Evolutionary conservation across 129 eudicot species (phyloP).

Genomic region (Lactuca sativa): DNA sequence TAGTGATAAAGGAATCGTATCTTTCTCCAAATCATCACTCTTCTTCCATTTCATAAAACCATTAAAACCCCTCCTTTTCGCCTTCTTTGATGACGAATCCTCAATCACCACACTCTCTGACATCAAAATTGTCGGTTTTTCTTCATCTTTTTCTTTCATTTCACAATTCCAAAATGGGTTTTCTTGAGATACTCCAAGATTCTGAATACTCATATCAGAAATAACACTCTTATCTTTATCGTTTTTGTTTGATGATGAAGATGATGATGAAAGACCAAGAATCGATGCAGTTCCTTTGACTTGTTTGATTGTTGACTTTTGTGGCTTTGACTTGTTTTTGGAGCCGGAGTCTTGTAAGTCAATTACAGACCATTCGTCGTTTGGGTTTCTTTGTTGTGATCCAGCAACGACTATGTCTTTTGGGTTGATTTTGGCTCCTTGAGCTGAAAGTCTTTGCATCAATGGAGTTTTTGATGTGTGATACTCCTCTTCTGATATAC

Average conservation of each 20-base stretch:
- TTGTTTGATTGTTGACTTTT: constrained; percentile 52
- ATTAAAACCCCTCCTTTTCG: constrained; percentile 58
- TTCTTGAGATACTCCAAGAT: constrained; percentile 58
- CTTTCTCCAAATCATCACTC: constrained; percentile 69
- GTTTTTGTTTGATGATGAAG: constrained; percentile 34
- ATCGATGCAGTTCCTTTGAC: constrained; percentile 58
- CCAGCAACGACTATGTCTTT: constrained; percentile 54
- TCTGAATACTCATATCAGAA: constrained; percentile 30
- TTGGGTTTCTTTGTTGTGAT: constrained; percentile 35
- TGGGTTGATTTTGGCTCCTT: constrained; percentile 79
- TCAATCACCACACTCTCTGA: constrained; percentile 53
- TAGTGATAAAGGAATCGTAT: constrained; percentile 65
- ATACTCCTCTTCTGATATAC: constrained; percentile 91
- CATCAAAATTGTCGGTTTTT: constrained; percentile 68
- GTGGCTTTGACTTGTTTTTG: constrained; percentile 48
- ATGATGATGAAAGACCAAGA: constrained; percentile 50
- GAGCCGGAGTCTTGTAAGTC: constrained; percentile 69
- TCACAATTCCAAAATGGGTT: constrained; percentile 80
- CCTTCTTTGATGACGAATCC: constrained; percentile 38
- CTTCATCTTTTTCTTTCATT: constrained; percentile 48
- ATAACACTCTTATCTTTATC: constrained; percentile 44
- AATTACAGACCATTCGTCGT: constrained; percentile 79
- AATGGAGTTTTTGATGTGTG: constrained; percentile 88
- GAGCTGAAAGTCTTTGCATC: constrained; percentile 79
- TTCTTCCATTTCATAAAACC: constrained; percentile 88